Evolutionary conservation across 805 yeast genomes (phyloP).

Genomic region (Hanseniaspora taiwanica): DNA sequence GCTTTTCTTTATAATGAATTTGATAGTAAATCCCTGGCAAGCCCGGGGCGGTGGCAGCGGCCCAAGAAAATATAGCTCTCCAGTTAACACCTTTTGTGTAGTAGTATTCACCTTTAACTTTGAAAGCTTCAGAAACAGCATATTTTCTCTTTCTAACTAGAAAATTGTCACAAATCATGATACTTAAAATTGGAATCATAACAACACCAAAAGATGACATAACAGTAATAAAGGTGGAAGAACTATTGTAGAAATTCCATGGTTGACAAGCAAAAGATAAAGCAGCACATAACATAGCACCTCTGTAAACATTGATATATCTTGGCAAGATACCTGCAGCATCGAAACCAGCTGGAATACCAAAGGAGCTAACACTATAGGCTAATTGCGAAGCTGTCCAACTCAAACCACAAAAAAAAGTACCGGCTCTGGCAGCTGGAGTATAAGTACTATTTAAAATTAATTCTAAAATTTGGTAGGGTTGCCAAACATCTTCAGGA

Average conservation of each 20-base stretch:
- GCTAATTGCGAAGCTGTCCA: constrained; percentile 27
- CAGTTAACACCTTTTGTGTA: constrained; percentile 27
- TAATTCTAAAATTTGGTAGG: constrained; percentile 22
- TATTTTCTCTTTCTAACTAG: constrained; percentile 24
- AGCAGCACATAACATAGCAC: constrained; percentile 25
- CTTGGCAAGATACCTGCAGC: constrained; percentile 28
- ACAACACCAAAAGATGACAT: constrained; percentile 28
- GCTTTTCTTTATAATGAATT: constrained; percentile 17
- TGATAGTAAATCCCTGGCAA: constrained; percentile 34
- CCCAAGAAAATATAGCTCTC: constrained; percentile 24
- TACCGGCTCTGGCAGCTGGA: constrained; percentile 27
- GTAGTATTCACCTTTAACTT: constrained; percentile 24
- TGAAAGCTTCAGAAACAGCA: constrained; percentile 22
- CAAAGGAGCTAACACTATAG: constrained; percentile 27
- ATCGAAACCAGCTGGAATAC: constrained; percentile 33
- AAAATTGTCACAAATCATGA: constrained; percentile 30
- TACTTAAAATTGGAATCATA: constrained; percentile 27
- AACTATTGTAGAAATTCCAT: constrained; percentile 27
- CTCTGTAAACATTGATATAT: constrained; percentile 29
- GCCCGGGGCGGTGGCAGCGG: constrained; percentile 32
- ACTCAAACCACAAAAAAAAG: constrained; percentile 28
- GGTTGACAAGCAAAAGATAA: constrained; percentile 27
- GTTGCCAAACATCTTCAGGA: constrained; percentile 26
- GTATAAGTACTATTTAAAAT: constrained; percentile 21
- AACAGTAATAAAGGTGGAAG: constrained; percentile 25